phyloP scores from a whole-genome alignment of 1,284 basidiomycete genomes.

The Rhizoctonia solani region DNA sequence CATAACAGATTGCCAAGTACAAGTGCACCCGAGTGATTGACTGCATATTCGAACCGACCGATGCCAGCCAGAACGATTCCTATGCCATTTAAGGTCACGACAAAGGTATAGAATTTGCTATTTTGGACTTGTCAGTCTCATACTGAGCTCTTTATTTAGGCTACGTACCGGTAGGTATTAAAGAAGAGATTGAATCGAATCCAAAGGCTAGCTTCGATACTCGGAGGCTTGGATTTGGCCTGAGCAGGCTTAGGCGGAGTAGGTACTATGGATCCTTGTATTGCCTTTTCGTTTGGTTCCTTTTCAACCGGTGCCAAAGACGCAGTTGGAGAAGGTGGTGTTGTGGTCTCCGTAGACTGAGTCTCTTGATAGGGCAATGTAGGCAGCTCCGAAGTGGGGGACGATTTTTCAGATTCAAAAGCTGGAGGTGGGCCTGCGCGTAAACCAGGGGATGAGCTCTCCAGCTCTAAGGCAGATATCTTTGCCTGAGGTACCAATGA shows the following conservation, averaged over 20 bases:
- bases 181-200: slow-evolving; percentile 66
- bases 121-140: slow-evolving; percentile 47
- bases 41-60: slow-evolving; percentile 67
- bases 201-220: slow-evolving; percentile 59
- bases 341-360: background rate
- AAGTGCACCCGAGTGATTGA: slow-evolving; percentile 62
- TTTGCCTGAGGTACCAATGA: slow-evolving; percentile 12
- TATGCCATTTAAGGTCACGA: slow-evolving; percentile 62
- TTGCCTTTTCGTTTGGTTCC: slow-evolving; percentile 17
- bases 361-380: background rate
- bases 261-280: slow-evolving; percentile 15
- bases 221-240: slow-evolving; percentile 42
- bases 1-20: slow-evolving; percentile 63
- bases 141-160: background rate
- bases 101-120: slow-evolving; percentile 65
- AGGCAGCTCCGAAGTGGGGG: slow-evolving; percentile 12
- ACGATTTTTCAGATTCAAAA: slow-evolving; percentile 18
- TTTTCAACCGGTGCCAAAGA: slow-evolving; percentile 20
- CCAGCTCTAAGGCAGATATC: slow-evolving; percentile 24
- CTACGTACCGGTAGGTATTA: slow-evolving; percentile 53
- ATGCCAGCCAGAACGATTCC: slow-evolving; percentile 62
- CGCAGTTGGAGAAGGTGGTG: background rate
- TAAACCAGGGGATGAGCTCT: background rate
- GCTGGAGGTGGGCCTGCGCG: slow-evolving; percentile 7
- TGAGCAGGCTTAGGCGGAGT: slow-evolving; percentile 3